phyloP scores from a whole-genome alignment of 352 stramenopile genomes.

The Phytophthora rubi region DNA sequence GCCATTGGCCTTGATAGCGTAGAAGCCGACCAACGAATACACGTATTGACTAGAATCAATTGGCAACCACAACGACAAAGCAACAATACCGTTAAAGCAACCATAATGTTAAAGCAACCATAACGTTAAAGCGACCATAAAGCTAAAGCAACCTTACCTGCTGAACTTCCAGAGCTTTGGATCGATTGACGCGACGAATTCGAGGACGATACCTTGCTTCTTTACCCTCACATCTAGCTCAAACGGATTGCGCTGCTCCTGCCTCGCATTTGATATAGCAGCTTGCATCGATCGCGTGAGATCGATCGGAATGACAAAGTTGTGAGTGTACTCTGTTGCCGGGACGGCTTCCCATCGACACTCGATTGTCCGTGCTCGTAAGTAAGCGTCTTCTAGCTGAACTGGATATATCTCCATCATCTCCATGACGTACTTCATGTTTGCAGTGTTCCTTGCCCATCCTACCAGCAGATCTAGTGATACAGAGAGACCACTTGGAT shows the following conservation, averaged over 20 bases:
- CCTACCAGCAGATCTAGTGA: neutral
- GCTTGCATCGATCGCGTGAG: constrained; percentile 5
- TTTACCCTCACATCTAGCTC: neutral
- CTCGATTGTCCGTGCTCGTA: neutral
- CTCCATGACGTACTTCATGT: constrained; percentile 13
- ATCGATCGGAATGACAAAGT: constrained; percentile 13
- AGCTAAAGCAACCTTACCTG: constrained; percentile 11
- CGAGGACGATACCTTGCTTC: constrained; percentile 2
- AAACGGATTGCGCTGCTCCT: neutral
- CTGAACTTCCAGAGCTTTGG: constrained; percentile 14
- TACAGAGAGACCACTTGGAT: constrained; percentile 13
- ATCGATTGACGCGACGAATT: constrained; percentile 4
- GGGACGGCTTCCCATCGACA: constrained; percentile 11
- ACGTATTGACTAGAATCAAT: neutral
- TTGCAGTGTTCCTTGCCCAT: constrained; percentile 6
- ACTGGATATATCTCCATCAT: constrained; percentile 20
- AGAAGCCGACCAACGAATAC: neutral
- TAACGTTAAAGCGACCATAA: constrained; percentile 5
- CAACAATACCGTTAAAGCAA: constrained; percentile 3
- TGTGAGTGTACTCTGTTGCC: constrained; percentile 12
- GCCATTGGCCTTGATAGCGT: neutral
- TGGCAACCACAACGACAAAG: neutral
- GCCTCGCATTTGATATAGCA: neutral
- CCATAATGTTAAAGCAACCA: neutral
- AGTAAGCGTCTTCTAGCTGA: constrained; percentile 13